Evolutionary conservation across 2,329 filamentous ascomycete genomes (phyloP).

Genomic region (Sodiomyces alkalinus): DNA sequence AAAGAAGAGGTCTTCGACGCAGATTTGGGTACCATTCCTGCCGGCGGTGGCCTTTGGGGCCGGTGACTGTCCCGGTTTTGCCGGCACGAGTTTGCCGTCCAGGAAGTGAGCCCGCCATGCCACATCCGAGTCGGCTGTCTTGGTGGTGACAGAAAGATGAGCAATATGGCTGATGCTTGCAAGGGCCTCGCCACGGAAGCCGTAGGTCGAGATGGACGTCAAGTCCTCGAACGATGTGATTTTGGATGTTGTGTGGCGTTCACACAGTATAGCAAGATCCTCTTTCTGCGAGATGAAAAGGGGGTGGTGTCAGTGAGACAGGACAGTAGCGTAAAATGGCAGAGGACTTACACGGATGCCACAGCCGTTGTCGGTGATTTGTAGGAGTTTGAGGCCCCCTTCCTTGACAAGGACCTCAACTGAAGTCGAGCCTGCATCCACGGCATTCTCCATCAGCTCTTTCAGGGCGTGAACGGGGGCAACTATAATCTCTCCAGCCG

Average conservation of each 20-base stretch:
- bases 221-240: constrained; percentile 88
- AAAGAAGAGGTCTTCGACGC: constrained; percentile 94
- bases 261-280: constrained; percentile 80
- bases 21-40: constrained; percentile 82
- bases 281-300: constrained; percentile 77
- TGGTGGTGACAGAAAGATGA: constrained; percentile 87
- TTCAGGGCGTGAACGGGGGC: constrained; percentile 93
- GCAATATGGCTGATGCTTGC: constrained; percentile 98
- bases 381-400: constrained; percentile 82
- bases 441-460: constrained; percentile 90
- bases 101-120: constrained; percentile 86
- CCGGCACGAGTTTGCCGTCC: constrained; percentile 62
- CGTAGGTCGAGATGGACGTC: constrained; percentile 80
- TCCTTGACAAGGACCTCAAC: constrained; percentile 90
- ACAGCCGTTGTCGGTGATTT: constrained; percentile 94
- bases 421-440: constrained; percentile 89
- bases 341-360: constrained; percentile 64
- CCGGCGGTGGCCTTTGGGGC: constrained; percentile 84
- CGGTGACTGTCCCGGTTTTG: constrained; percentile 74
- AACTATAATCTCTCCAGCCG: constrained; percentile 94
- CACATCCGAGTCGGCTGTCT: constrained; percentile 72
- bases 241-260: constrained; percentile 94
- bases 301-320: constrained; percentile 9
- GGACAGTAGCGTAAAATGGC: not conserved
- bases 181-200: constrained; percentile 91